phyloP scores from a whole-genome alignment of 2,329 filamentous ascomycete genomes.

The Eurotiales sp. region DNA sequence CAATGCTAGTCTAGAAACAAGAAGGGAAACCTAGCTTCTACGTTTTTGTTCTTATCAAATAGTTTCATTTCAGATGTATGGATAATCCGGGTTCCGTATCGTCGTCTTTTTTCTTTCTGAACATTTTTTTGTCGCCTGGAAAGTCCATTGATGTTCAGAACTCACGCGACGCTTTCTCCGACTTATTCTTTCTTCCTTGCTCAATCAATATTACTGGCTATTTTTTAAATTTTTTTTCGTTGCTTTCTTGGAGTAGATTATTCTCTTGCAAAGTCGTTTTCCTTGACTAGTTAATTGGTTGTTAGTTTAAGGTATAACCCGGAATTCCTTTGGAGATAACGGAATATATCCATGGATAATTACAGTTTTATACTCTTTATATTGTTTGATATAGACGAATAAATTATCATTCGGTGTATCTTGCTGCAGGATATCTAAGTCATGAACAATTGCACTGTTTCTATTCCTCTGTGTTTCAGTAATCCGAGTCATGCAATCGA shows the following conservation, averaged over 20 bases:
- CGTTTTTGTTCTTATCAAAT: slow-evolving; percentile 1
- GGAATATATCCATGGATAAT: no score
- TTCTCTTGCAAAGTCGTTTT: neutral
- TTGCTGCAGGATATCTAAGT: no score
- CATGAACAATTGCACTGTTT: no score
- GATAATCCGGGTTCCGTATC: neutral
- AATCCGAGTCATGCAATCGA: no score
- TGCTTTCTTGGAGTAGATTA: neutral
- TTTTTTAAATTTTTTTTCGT: neutral
- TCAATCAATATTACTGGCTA: neutral
- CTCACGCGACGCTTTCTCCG: neutral
- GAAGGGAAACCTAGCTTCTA: neutral
- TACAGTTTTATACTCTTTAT: no score
- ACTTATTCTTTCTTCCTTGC: neutral
- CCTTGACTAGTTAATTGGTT: neutral
- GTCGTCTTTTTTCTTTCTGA: neutral
- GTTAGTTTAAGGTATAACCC: no score
- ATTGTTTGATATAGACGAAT: no score
- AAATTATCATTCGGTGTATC: no score
- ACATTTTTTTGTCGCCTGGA: neutral
- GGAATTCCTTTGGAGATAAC: no score
- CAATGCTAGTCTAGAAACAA: slow-evolving; percentile 23
- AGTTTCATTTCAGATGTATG: neutral
- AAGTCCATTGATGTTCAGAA: neutral
- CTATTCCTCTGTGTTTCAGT: no score